Conservation (phyloP, 306 rosid genomes). For the Rosa lucieae region DNA sequence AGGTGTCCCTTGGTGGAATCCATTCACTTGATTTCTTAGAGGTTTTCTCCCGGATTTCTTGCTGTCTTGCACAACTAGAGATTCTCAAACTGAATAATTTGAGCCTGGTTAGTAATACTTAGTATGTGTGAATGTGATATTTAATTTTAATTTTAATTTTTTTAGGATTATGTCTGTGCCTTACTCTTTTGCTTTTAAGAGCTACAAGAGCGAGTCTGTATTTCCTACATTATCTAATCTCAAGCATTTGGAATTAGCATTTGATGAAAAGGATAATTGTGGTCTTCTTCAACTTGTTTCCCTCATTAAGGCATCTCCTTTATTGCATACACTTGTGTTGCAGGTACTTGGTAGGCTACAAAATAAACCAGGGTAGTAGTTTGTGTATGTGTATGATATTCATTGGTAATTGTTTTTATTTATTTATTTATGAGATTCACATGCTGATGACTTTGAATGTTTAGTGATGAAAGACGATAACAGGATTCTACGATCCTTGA, state of each 20-base stretch:
- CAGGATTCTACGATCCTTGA: neutral
- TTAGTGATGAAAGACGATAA: too few species aligned
- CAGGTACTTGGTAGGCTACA: neutral
- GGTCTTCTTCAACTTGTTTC: neutral
- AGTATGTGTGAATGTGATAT: neutral
- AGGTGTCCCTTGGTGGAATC: conserved; percentile 7
- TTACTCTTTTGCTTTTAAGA: neutral
- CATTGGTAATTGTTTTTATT: too few species aligned
- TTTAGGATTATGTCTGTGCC: neutral
- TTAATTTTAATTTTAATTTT: neutral
- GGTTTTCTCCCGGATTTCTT: neutral
- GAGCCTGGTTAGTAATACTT: neutral
- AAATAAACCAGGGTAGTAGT: too few species aligned
- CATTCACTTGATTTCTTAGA: neutral
- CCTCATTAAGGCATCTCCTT: neutral
- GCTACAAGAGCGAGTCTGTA: neutral
- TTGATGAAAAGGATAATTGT: neutral
- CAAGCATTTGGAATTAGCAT: neutral
- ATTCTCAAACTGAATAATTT: conserved; percentile 7
- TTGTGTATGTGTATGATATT: too few species aligned
- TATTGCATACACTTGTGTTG: neutral
- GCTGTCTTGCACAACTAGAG: conserved; percentile 9
- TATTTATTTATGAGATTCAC: neutral
- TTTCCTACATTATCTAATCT: neutral
- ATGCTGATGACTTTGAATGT: neutral